Evolutionary conservation across 164 flowering plant species (phyloP).

Genomic region (Vitis rotundifolia): DNA sequence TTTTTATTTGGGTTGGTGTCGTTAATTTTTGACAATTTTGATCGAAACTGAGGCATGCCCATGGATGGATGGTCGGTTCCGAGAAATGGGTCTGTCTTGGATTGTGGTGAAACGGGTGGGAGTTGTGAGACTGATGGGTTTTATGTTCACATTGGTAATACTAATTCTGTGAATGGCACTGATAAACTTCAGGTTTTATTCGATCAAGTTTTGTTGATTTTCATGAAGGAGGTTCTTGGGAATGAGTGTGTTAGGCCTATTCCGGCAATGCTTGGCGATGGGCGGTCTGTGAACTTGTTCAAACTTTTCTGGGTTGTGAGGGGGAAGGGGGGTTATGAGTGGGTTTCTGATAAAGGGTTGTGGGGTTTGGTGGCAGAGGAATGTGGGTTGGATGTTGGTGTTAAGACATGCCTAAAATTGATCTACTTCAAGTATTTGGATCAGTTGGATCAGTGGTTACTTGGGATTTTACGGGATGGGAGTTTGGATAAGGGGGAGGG

Average conservation of each 20-base stretch:
- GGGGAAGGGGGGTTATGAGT: constrained; percentile 45
- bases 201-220: constrained; percentile 36
- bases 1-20: no score
- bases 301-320: constrained; percentile 47
- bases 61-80: constrained; percentile 57
- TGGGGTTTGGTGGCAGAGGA: constrained; percentile 50
- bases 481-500: constrained; percentile 8
- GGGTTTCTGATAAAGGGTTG: constrained; percentile 36
- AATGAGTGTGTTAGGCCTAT: constrained; percentile 33
- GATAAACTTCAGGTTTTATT: constrained; percentile 33
- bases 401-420: constrained; percentile 35
- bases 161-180: constrained; percentile 21
- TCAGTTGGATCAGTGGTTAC: constrained; percentile 45
- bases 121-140: background rate
- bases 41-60: constrained; percentile 5
- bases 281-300: constrained; percentile 49
- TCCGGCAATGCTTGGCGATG: constrained; percentile 48
- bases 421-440: constrained; percentile 47
- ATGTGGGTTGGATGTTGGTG: constrained; percentile 30
- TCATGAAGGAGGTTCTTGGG: constrained; percentile 27
- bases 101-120: constrained; percentile 14
- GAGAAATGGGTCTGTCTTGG: constrained; percentile 26
- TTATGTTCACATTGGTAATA: constrained; percentile 11
- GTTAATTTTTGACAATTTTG: background rate
- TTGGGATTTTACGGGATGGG: constrained; percentile 13